Conservation (phyloP, 73 alveolate genomes). For the Breviolum minutum region DNA sequence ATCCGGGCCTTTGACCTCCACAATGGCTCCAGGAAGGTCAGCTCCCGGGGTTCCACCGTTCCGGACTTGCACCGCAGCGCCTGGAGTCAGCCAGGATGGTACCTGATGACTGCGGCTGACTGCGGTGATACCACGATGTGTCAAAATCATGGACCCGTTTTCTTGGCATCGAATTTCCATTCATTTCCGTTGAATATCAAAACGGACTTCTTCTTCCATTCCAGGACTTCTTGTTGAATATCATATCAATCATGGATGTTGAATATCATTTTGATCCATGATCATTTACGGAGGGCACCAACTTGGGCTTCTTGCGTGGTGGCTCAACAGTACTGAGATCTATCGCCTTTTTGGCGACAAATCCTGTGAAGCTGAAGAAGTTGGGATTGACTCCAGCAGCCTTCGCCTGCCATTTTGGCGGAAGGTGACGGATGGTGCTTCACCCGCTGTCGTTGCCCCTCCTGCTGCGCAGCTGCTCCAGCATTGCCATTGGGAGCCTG, state of each 20-base stretch:
- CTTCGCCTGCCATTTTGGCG: background rate
- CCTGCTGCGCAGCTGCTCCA: slow-evolving; percentile 55
- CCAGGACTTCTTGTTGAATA: no score
- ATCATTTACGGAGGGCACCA: background rate
- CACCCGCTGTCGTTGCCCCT: background rate
- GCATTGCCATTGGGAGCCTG: slow-evolving; percentile 66
- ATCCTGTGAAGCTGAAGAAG: slow-evolving; percentile 35
- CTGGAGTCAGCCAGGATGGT: slow-evolving; percentile 33
- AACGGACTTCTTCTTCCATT: no score
- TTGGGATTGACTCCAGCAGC: slow-evolving; percentile 27
- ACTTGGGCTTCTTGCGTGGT: slow-evolving; percentile 33
- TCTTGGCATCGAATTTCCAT: background rate
- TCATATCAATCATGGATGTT: no score
- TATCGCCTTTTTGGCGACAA: slow-evolving; percentile 18
- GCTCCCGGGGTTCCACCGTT: background rate
- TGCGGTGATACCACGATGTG: background rate
- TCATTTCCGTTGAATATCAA: background rate
- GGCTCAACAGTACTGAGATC: background rate
- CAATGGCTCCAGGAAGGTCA: slow-evolving; percentile 30
- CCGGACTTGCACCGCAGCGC: slow-evolving; percentile 35
- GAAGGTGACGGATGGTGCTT: no score
- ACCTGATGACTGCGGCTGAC: background rate
- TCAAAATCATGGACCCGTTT: background rate
- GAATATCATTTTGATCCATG: background rate
- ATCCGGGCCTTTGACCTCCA: slow-evolving; percentile 26